These are phyloP conservation scores for Penicillium concentricum DNA, from an alignment of 2,329 filamentous ascomycete genomes.

Conservation along the genomic window DNA sequence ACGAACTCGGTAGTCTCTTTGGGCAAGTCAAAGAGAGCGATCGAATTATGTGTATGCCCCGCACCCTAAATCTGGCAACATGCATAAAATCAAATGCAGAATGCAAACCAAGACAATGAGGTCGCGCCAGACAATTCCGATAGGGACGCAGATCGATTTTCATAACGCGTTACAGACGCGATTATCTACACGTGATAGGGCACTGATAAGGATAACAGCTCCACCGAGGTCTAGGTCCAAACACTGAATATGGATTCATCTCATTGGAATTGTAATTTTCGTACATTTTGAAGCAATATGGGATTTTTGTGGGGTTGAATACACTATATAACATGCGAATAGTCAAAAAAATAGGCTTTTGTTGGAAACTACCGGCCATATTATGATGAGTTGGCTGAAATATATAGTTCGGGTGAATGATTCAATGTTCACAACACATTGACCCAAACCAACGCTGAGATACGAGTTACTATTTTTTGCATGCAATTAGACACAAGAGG, in stretches of 20 bases:
- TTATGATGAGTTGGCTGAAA: neutral
- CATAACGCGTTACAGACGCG: slow-evolving; percentile 9
- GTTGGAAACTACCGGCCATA: neutral
- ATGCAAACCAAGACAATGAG: slow-evolving; percentile 1
- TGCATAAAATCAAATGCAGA: slow-evolving; percentile 27
- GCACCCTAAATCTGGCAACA: slow-evolving; percentile 17
- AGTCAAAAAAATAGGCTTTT: neutral
- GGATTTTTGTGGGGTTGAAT: no score
- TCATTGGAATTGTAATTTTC: neutral
- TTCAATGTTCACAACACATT: neutral
- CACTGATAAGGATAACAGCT: neutral
- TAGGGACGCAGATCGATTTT: slow-evolving; percentile 9
- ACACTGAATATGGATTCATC: neutral
- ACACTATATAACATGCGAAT: rapidly evolving
- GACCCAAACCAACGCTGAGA: neutral
- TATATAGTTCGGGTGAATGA: neutral
- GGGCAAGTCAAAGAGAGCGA: slow-evolving; percentile 22
- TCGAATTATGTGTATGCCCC: slow-evolving; percentile 22
- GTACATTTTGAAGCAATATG: neutral
- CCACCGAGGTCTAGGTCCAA: neutral
- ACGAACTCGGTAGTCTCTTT: slow-evolving; percentile 18
- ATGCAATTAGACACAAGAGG: neutral
- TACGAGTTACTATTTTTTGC: neutral
- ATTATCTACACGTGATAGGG: slow-evolving; percentile 8
- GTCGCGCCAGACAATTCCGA: slow-evolving; percentile 1